Percentiles rank a stretch among this genome's conserved stretches.
These are phyloP conservation scores for Discostella stelligeroides DNA, from an alignment of 108 stramenopile genomes.

Conservation along the genomic window DNA sequence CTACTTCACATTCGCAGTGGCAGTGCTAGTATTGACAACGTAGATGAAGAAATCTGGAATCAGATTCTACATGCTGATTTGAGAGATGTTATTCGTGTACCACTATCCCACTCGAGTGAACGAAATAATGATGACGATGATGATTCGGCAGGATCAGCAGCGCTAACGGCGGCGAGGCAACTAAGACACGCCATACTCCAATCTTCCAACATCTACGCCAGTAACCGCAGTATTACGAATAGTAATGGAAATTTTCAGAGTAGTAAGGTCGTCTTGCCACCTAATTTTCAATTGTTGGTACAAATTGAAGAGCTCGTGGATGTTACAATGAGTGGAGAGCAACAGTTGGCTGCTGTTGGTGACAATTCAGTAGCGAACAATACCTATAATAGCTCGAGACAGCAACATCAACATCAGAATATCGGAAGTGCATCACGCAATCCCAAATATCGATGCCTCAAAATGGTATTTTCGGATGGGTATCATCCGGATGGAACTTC, in stretches of 20 bases:
- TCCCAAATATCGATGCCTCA: slow-evolving; percentile 47
- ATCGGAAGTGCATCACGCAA: slow-evolving; percentile 14
- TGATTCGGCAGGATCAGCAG: not conserved
- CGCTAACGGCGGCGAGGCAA: too few species aligned
- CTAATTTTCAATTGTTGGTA: slow-evolving; percentile 53
- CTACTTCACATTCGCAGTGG: slow-evolving; percentile 16
- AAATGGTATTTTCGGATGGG: slow-evolving; percentile 57
- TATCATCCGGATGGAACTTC: slow-evolving; percentile 30
- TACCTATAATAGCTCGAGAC: slow-evolving; percentile 6
- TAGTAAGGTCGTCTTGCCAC: slow-evolving; percentile 36
- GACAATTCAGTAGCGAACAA: slow-evolving; percentile 6
- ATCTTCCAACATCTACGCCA: slow-evolving; percentile 16
- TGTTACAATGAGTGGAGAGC: slow-evolving; percentile 55
- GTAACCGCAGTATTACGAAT: not conserved
- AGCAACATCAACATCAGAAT: slow-evolving; percentile 14
- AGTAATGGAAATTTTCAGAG: slow-evolving; percentile 1
- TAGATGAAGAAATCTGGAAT: slow-evolving; percentile 52
- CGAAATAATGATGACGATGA: not conserved
- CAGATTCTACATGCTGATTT: slow-evolving; percentile 73
- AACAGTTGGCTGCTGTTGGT: slow-evolving; percentile 32
- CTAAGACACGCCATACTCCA: slow-evolving; percentile 47
- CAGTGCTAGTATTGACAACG: not conserved
- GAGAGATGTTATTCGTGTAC: slow-evolving; percentile 71
- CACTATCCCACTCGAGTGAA: not conserved
- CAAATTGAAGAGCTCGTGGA: slow-evolving; percentile 78